phyloP scores from a whole-genome alignment of 805 yeast species.

The Candida nanaspora region DNA sequence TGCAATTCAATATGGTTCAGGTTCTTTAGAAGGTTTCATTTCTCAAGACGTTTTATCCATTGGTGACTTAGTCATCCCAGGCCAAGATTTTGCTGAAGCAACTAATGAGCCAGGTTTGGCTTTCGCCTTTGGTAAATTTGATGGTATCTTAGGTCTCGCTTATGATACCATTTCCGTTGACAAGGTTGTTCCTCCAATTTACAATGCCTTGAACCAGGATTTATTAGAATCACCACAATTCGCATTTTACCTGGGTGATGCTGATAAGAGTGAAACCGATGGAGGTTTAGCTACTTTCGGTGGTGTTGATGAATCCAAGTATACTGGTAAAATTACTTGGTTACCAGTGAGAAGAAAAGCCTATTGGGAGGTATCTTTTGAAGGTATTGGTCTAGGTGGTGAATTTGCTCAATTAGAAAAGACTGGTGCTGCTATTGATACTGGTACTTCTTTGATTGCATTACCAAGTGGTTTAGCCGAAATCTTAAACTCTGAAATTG shows the following conservation, averaged over 20 bases:
- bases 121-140: slow-evolving; percentile 97
- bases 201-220: slow-evolving; percentile 78
- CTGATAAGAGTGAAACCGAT: slow-evolving; percentile 51
- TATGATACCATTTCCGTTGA: slow-evolving; percentile 88
- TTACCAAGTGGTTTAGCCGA: slow-evolving; percentile 95
- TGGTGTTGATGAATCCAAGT: slow-evolving; percentile 76
- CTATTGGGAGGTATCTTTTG: slow-evolving; percentile 96
- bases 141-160: slow-evolving; percentile 93
- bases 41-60: slow-evolving; percentile 77
- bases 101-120: slow-evolving; percentile 97
- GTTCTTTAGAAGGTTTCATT: slow-evolving; percentile 85
- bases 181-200: slow-evolving; percentile 87
- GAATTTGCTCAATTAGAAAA: slow-evolving; percentile 76
- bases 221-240: slow-evolving; percentile 79
- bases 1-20: slow-evolving; percentile 86
- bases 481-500: slow-evolving; percentile 89
- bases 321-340: slow-evolving; percentile 82
- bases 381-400: slow-evolving; percentile 85
- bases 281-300: slow-evolving; percentile 97
- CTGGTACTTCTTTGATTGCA: slow-evolving; percentile 95
- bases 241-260: slow-evolving; percentile 85
- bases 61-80: slow-evolving; percentile 78
- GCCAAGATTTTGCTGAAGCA: slow-evolving; percentile 95
- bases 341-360: slow-evolving; percentile 99
- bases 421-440: slow-evolving; percentile 97